Base-by-base conservation (phyloP, 768 basidiomycete genomes). In the Pholiota molesta region DNA sequence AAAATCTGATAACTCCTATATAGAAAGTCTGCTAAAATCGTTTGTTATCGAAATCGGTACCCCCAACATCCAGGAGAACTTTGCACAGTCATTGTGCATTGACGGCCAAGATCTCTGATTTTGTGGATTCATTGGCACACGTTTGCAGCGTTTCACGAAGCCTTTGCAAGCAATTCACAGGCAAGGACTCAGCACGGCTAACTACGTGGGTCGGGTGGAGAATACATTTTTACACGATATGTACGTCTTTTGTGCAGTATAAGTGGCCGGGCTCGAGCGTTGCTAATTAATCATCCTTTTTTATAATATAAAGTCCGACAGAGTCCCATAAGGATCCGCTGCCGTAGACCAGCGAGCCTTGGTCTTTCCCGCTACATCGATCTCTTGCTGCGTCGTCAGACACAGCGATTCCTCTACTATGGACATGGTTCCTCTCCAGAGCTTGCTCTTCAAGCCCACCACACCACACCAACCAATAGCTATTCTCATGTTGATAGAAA, bases 401-500 rank as follows among this genome's bases (percentile, higher is more conserved):
- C 52, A 51, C 59, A 55, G 49, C 49, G 55, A 39, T 52, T 47
- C 63, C 49, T 64, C 49, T 60, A 35, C 59, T 52, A 42, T 52
- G 42, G 57, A 40, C 49, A 70, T 73, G 67, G 67, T 66, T 37
- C 62, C 63, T 33, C 57, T 62, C 21, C 57, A 61, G 44, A 65
- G 69, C 61, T 62, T 59, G 31, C 61, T 70, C 40, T 68, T 69
- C 64, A 69, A 62, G 51, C 60, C 71, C 35, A 31, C 68, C 40
- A 60, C 65, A 13, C 70, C 72, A 16, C 68, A 74, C 62, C 75
- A 78, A 63, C 73, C 75, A 17, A 68, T 78, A 29, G 75, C 73
- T 37, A 74, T 78, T n/a, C 75, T 85, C 55, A 66, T 86, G 62
- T 74, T 87, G 61, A 77, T 86, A 64, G 86, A 87, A 73, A 86